Evolutionary conservation across 768 basidiomycete species (phyloP).

Genomic region (Boletus sensibilis): DNA sequence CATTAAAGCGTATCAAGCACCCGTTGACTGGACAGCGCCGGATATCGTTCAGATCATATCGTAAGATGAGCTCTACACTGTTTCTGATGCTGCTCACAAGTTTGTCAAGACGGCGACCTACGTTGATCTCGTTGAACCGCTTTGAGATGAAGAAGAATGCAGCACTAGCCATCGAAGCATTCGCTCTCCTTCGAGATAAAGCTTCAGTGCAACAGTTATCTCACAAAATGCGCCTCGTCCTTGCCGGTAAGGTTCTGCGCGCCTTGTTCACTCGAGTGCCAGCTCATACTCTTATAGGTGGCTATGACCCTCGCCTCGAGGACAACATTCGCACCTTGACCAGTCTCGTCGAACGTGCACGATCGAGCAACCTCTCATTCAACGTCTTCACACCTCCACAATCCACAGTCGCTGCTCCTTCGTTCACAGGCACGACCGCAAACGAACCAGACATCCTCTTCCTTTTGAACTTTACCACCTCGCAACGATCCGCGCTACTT

Average conservation of each 20-base stretch:
- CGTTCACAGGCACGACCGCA: slow-evolving; percentile 36
- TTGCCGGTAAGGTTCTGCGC: slow-evolving; percentile 58
- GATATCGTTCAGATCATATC: slow-evolving; percentile 57
- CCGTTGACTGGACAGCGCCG: slow-evolving; percentile 41
- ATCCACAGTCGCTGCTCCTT: slow-evolving; percentile 40
- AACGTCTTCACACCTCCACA: slow-evolving; percentile 51
- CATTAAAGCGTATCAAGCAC: slow-evolving; percentile 61
- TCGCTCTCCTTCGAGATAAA: slow-evolving; percentile 51
- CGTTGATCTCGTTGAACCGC: slow-evolving; percentile 85
- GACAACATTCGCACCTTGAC: slow-evolving; percentile 78
- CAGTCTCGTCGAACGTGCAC: slow-evolving; percentile 58
- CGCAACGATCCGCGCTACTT: slow-evolving; percentile 82
- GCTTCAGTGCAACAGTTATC: slow-evolving; percentile 20
- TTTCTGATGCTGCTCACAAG: neutral
- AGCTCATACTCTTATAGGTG: slow-evolving; percentile 50
- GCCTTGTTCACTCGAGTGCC: neutral
- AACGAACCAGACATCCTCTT: slow-evolving; percentile 69
- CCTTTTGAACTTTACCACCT: slow-evolving; percentile 86
- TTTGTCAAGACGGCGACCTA: slow-evolving; percentile 56
- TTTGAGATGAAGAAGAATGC: slow-evolving; percentile 96
- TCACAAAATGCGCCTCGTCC: slow-evolving; percentile 60
- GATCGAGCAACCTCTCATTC: slow-evolving; percentile 55
- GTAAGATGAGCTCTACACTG: slow-evolving; percentile 38
- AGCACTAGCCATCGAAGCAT: slow-evolving; percentile 76
- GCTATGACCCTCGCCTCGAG: slow-evolving; percentile 83